Evolutionary conservation across 208 protist genomes (phyloP), one percentile per base, ranked within the genome.

Genomic region (Leishmania tropica): DNA sequence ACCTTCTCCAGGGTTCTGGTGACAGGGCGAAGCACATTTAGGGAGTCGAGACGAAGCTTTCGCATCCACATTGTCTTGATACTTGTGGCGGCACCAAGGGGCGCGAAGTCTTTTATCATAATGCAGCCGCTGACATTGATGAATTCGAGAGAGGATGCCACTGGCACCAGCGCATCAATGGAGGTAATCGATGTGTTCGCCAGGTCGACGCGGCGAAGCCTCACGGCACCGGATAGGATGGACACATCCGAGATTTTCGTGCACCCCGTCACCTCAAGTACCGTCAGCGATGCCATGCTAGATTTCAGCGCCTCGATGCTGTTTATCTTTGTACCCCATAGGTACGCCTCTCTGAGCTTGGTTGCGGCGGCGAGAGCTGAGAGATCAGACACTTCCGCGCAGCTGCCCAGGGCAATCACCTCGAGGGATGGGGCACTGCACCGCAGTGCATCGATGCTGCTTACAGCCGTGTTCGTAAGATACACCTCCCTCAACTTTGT

Each of bases 181-280:
- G 42, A 77, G 3, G 6, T 28, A 51, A 82, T 58, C 5, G 60
- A 47, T 28, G 71, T 82, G 35, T 62, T 28, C 1, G 54, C 54
- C n/a, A 82, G 24, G 58, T 82, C 60, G 13, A 82, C 3, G 24
- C 79, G 37, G 21, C 74, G 79, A 28, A 82, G 79, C 31, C 31
- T 37, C 45, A 37, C 15, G 21, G 71, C 72, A 2, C 31, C 11
- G 1, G 19, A 70, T 17, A 82, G 47, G 5, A 62, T 8, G 40
- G 79, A 70, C 24, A 77, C 31, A 62, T 64, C 54, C 11, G 79
- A 72, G n/a, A 82, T 21, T 19, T 65, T 72, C 15, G 54, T 54
- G 58, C 72, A 82, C 37, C 47, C 31, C n/a, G 79, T 77, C 28
- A 70, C 53, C 47, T 82, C 79, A 7, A 76, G 24, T n/a, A 62